Evolutionary conservation across 805 yeast species (phyloP), one percentile per base, ranked within the genome.

Genomic region (Candida xiaguanensis): DNA sequence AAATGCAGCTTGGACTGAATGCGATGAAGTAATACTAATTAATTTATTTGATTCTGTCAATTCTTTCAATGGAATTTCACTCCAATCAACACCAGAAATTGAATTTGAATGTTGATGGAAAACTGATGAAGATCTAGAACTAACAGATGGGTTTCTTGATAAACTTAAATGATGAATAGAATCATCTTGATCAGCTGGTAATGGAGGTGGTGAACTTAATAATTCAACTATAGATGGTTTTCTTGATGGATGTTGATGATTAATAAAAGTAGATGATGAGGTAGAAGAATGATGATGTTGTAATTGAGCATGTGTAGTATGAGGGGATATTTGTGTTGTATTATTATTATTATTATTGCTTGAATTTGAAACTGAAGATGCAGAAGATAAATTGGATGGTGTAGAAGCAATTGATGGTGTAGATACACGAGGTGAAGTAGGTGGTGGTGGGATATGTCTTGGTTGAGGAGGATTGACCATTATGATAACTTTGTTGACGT

Each of bases 1-100:
- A 65, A 86, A 93, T 2, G 98, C 96, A 40, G 79, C 74, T 59
- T 91, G 96, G 16, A 91, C 95, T 3, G 95, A 78, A 25, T 78
- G 67, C 5, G 77, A 63, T 2, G 82, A 78, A 45, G 76, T 75
- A 46, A 89, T 80, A 30, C 80, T 72, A 35, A 90, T 76, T 50
- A 93, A 72, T 57, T 85, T 83, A 47, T 84, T 89, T 31, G 75
- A 70, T 60, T 87, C 95, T 29, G 89, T 82, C 50, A 93, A 71
- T 49, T 86, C 93, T 11, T 74, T 60, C 45, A 93, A 68, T 29
- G 74, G 76, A 16, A 86, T 76, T 45, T 82, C 84, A 52, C 77
- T 77, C 95, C 96, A 87, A 49, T 84, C 87, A 13, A 53, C 24
- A 11, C 51, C 45, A 20, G 36, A 30, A 16, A 36, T 22, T 18